These are phyloP conservation scores for Calonectria honghensis DNA, from an alignment of 2,329 filamentous ascomycete species.

Conservation along the genomic window DNA sequence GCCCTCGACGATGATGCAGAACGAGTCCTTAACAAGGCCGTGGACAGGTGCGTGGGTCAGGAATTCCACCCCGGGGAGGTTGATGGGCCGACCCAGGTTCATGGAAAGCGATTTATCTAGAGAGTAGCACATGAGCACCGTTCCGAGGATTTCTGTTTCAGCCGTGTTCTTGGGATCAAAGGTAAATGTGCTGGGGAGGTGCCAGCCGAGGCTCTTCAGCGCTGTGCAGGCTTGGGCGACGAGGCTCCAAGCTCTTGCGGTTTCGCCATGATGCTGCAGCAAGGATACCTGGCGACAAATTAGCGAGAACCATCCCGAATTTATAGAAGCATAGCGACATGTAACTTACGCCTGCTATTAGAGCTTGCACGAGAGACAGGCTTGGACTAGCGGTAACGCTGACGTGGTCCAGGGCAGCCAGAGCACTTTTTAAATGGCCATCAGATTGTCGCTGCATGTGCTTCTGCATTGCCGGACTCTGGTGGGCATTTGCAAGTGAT, in stretches of 20 bases:
- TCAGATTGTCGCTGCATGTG: background rate
- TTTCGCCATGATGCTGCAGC: background rate
- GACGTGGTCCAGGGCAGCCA: background rate
- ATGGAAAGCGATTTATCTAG: conserved; percentile 13
- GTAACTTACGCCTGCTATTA: background rate
- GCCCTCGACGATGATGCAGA: background rate
- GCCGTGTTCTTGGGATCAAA: background rate
- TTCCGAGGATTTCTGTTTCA: background rate
- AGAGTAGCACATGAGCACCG: background rate
- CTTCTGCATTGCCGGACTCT: background rate
- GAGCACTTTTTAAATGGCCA: background rate
- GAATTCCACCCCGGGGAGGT: background rate
- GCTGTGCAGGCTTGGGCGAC: background rate
- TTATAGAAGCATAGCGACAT: background rate
- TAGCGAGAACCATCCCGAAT: background rate
- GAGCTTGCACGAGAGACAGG: background rate
- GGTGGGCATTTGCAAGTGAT: background rate
- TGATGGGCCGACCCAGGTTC: background rate
- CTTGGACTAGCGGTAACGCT: background rate
- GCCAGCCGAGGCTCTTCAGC: background rate
- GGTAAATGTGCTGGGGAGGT: background rate
- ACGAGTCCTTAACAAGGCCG: background rate
- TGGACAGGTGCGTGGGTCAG: background rate
- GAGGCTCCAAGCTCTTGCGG: background rate
- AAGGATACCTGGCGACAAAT: background rate